phyloP scores from a whole-genome alignment of 495 filamentous ascomycete species.

The Antarctomyces pellizariae region DNA sequence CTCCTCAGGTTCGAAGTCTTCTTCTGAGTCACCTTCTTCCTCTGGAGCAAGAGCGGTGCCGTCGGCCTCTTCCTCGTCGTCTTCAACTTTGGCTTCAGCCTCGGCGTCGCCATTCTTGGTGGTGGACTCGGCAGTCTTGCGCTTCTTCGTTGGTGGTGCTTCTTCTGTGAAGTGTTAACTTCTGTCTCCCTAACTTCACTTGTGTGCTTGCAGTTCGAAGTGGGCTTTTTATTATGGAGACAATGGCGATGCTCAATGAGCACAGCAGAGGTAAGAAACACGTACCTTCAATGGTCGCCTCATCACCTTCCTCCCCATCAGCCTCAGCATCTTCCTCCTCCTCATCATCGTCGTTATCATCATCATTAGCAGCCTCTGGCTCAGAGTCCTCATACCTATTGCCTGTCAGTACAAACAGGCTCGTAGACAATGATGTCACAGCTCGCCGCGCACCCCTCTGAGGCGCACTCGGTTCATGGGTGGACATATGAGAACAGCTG shows the following conservation, averaged over 20 bases:
- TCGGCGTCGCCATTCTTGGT: constrained; percentile 4
- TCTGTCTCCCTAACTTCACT: not conserved
- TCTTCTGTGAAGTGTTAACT: constrained; percentile 3
- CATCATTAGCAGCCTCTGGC: constrained; percentile 8
- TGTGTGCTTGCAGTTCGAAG: not conserved
- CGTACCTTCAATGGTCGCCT: constrained; percentile 7
- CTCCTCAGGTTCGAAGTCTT: constrained; percentile 10
- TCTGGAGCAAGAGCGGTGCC: constrained; percentile 6
- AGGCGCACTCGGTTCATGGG: not conserved
- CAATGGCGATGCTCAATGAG: not conserved
- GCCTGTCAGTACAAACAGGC: not conserved
- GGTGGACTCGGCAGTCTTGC: constrained; percentile 2
- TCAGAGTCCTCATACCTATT: constrained; percentile 14
- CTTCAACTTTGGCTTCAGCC: constrained; percentile 6
- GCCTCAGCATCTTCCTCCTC: constrained; percentile 6
- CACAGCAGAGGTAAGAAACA: not conserved
- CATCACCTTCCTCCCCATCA: constrained; percentile 9
- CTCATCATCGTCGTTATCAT: constrained; percentile 9
- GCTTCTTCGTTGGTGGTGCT: constrained; percentile 5
- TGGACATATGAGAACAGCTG: not conserved
- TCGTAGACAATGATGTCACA: not conserved
- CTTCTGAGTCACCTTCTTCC: constrained; percentile 3
- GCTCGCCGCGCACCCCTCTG: not conserved
- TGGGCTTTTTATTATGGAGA: not conserved
- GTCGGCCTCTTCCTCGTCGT: constrained; percentile 6